A percentile compares a stretch with the other conserved stretches of the same genome.
phyloP scores from a whole-genome alignment of 2,329 filamentous ascomycete species.

The Hansfordia pulvinata region DNA sequence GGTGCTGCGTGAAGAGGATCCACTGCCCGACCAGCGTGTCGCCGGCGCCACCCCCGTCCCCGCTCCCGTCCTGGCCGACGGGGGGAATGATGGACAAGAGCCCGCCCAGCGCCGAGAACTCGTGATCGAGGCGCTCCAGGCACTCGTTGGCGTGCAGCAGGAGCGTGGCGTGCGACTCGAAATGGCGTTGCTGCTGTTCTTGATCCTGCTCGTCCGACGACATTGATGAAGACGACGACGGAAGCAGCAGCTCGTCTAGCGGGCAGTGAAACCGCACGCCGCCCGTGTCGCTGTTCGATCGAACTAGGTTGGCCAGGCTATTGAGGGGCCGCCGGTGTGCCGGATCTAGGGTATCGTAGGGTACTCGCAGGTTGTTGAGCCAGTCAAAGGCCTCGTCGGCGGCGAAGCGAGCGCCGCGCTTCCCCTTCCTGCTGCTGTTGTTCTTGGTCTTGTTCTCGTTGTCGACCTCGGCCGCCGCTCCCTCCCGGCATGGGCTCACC shows the following conservation, averaged over 20 bases:
- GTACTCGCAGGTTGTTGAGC: slow-evolving; percentile 32
- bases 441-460: slow-evolving; percentile 7
- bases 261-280: slow-evolving; percentile 33
- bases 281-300: slow-evolving; percentile 23
- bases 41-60: slow-evolving; percentile 27
- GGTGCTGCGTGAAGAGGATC: slow-evolving; percentile 38
- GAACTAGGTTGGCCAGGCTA: slow-evolving; percentile 30
- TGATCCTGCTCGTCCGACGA: slow-evolving; percentile 7
- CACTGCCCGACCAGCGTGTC: slow-evolving; percentile 42
- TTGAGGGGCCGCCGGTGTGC: slow-evolving; percentile 31
- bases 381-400: slow-evolving; percentile 41
- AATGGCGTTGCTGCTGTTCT: slow-evolving; percentile 18
- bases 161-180: slow-evolving; percentile 32
- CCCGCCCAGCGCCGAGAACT: slow-evolving; percentile 40
- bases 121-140: slow-evolving; percentile 45
- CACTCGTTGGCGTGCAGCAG: slow-evolving; percentile 45
- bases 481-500: slow-evolving; percentile 28
- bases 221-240: too few species aligned
- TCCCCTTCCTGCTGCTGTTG: too few species aligned
- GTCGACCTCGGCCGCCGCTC: slow-evolving; percentile 16
- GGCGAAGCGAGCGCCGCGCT: too few species aligned
- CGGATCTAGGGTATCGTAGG: slow-evolving; percentile 34
- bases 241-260: slow-evolving; percentile 16
- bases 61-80: slow-evolving; percentile 17
- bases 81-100: slow-evolving; percentile 39